phyloP scores from a whole-genome alignment of 139 green algal genomes.

The Raphidocelis subcapitata region DNA sequence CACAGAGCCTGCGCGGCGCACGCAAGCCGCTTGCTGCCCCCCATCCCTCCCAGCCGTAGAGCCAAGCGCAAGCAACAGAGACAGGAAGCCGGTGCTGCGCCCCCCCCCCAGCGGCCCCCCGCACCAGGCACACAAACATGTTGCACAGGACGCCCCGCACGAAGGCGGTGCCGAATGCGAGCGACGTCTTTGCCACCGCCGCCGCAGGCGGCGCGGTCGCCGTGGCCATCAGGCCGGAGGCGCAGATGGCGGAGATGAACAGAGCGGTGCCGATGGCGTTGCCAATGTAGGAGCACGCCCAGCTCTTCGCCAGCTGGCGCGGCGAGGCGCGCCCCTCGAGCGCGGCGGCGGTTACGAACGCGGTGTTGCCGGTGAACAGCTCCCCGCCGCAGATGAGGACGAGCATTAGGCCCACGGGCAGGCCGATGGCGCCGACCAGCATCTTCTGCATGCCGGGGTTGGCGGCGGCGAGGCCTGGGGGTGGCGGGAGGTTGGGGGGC shows the following conservation, averaged over 20 bases:
- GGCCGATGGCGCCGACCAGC: conserved; percentile 21
- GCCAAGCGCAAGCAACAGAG: too few species aligned
- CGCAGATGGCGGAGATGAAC: conserved; percentile 37
- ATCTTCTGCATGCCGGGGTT: conserved; percentile 51
- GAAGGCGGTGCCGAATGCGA: conserved; percentile 43
- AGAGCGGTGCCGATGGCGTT: conserved; percentile 71
- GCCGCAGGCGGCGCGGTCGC: conserved; percentile 19
- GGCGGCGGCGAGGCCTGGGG: conserved; percentile 35
- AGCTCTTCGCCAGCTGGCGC: conserved; percentile 41
- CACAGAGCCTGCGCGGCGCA: too few species aligned
- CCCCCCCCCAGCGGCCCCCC: too few species aligned
- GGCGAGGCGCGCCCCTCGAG: conserved; percentile 36
- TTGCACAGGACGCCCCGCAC: conserved; percentile 71
- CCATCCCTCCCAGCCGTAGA: too few species aligned
- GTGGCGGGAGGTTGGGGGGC: too few species aligned
- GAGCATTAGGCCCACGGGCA: conserved; percentile 63
- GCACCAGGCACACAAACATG: conserved; percentile 79
- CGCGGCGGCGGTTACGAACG: conserved; percentile 56
- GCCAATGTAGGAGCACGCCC: conserved; percentile 54
- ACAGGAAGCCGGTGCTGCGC: too few species aligned
- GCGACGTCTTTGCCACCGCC: conserved; percentile 34
- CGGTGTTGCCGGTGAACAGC: conserved; percentile 86
- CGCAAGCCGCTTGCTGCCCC: too few species aligned
- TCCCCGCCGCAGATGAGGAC: conserved; percentile 65
- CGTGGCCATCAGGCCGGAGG: conserved; percentile 43